Base-by-base conservation (phyloP, 2,329 filamentous ascomycete species). In the Drechslera avenae region DNA sequence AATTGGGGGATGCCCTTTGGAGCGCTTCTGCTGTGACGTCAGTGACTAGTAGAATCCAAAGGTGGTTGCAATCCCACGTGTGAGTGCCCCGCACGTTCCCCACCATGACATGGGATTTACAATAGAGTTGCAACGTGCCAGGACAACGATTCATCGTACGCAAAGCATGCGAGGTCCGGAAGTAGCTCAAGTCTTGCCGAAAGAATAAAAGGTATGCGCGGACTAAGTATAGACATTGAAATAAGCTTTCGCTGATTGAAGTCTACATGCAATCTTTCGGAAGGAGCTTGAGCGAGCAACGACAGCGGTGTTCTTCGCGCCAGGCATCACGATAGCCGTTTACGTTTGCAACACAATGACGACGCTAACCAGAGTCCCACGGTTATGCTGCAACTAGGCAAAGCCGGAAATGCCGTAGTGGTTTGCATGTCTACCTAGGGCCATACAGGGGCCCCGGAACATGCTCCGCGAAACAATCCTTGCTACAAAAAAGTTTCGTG, bases 61-160 rank as follows among this genome's bases (percentile, higher is more conserved):
- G 30, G 5, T 21, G 18, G 28, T 18, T 28, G 42, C 23, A 14
- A 23, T 28, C n/a, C 39, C 50, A 48, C 50, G 39, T 39, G 34
- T 19, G 36, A 32, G 34, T 35, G 44, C 49, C 49, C 50, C 45
- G 45, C 50, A 49, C 30, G 16, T 33, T 14, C 28, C 45, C 46
- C 39, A 44, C 45, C 19, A 37, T 36, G 30, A 39, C 28, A 33
- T 33, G 33, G 14, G 16, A 39, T 39, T 12, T 26, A 17, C 37
- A 17, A 28, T 8, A 12, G 26, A 28, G 3, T 28, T 28, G 4
- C 26, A 28, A 28, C 5, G 26, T 32, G 21, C 36, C 10, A 19
- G 14, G 23, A 37, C 10, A 26, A 23, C 32, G n/a, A n/a, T n/a
- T n/a, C n/a, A n/a, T n/a, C n/a, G n/a, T n/a, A n/a, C n/a, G 39